phyloP scores from a whole-genome alignment of 371 early-diverging fungal genomes.

The Rhizopus arrhizus region DNA sequence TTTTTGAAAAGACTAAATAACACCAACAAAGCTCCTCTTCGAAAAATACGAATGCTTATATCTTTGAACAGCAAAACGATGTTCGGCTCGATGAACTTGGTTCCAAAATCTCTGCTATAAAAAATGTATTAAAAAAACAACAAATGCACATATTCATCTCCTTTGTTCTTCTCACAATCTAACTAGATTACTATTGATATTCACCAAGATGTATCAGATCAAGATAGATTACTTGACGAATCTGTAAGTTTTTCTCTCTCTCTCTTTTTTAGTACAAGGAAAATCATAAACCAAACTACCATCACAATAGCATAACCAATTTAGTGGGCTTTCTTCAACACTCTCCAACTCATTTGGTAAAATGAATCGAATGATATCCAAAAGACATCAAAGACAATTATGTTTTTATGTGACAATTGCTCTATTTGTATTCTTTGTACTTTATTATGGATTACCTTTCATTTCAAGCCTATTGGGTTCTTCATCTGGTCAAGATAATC shows the following conservation, averaged over 20 bases:
- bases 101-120: slow-evolving; percentile 45
- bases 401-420: slow-evolving; percentile 33
- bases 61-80: slow-evolving; percentile 53
- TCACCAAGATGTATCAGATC: slow-evolving; percentile 46
- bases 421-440: slow-evolving; percentile 12
- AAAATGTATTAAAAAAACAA: slow-evolving; percentile 32
- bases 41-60: slow-evolving; percentile 26
- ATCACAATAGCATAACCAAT: slow-evolving; percentile 31
- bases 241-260: slow-evolving; percentile 32
- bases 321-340: slow-evolving; percentile 36
- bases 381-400: slow-evolving; percentile 46
- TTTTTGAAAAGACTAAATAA: not conserved
- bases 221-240: slow-evolving; percentile 45
- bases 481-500: not conserved
- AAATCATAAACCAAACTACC: not conserved
- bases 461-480: slow-evolving; percentile 4
- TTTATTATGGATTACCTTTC: slow-evolving; percentile 15
- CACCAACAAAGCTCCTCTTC: slow-evolving; percentile 7
- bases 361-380: slow-evolving; percentile 50
- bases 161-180: not conserved
- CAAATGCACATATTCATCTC: not conserved
- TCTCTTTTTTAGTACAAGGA: too few relatives aligned
- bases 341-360: slow-evolving; percentile 38
- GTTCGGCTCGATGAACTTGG: slow-evolving; percentile 47
- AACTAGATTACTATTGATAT: slow-evolving; percentile 51